Conservation (phyloP, 1,284 basidiomycete species). For the Ustilago bromivora region DNA sequence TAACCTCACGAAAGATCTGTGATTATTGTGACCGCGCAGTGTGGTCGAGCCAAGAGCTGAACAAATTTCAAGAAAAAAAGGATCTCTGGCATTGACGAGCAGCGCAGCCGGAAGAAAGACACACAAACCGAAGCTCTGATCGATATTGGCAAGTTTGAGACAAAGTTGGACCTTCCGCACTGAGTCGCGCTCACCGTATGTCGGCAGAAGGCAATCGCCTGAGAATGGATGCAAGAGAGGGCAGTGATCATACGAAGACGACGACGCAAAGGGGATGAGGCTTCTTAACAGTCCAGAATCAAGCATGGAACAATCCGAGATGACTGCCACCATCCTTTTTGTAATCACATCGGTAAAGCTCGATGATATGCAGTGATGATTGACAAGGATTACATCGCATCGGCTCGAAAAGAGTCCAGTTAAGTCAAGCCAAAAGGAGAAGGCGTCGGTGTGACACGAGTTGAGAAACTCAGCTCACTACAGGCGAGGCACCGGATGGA, state of each 20-base stretch:
- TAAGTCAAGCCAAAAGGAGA: neutral
- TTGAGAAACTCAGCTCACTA: constrained; percentile 8
- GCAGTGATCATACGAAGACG: neutral
- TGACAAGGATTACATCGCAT: neutral
- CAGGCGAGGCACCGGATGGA: constrained; percentile 3
- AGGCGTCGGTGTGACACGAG: neutral
- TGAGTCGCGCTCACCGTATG: neutral
- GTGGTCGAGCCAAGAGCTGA: constrained; percentile 5
- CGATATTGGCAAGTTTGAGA: neutral
- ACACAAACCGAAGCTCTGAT: neutral
- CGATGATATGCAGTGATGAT: neutral
- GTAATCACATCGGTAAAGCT: constrained; percentile 6
- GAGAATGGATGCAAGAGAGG: neutral
- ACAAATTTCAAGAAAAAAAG: neutral
- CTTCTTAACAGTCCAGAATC: neutral
- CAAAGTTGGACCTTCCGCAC: neutral
- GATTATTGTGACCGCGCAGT: neutral
- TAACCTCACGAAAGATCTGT: neutral
- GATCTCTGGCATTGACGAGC: too few species aligned
- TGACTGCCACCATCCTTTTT: neutral
- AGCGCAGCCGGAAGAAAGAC: too few species aligned
- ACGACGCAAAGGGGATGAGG: neutral
- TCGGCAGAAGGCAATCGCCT: neutral
- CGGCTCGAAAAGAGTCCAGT: neutral
- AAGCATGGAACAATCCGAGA: constrained; percentile 7